phyloP scores from a whole-genome alignment of 2,329 filamentous ascomycete species.

The Aspergillus phoenicis region DNA sequence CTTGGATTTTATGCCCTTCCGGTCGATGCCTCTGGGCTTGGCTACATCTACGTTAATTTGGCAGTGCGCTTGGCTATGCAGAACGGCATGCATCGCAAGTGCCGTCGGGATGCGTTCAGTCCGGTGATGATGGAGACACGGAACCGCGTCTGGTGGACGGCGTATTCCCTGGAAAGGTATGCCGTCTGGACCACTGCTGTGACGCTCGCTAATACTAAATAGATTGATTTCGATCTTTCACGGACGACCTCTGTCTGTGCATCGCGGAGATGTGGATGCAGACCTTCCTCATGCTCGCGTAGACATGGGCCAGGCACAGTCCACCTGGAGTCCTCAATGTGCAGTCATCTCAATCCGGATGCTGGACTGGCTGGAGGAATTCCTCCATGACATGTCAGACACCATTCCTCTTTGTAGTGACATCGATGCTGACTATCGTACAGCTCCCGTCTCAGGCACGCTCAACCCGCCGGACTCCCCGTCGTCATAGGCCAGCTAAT shows the following conservation, averaged over 20 bases:
- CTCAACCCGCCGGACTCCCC: slow-evolving; percentile 14
- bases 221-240: slow-evolving; percentile 57
- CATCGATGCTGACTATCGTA: background rate
- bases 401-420: background rate
- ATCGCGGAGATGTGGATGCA: slow-evolving; percentile 54
- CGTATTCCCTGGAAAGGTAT: slow-evolving; percentile 55
- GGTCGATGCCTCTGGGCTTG: slow-evolving; percentile 54
- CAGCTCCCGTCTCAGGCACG: slow-evolving; percentile 21
- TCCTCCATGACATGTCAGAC: slow-evolving; percentile 27
- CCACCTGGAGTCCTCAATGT: slow-evolving; percentile 39
- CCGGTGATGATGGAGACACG: slow-evolving; percentile 49
- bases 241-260: slow-evolving; percentile 53
- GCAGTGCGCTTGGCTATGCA: slow-evolving; percentile 56
- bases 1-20: slow-evolving; percentile 56
- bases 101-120: slow-evolving; percentile 45
- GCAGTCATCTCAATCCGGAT: slow-evolving; percentile 38
- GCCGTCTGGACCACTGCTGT: background rate
- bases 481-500: slow-evolving; percentile 14
- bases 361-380: slow-evolving; percentile 23
- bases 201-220: background rate
- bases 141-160: slow-evolving; percentile 57
- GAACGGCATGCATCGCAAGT: slow-evolving; percentile 58
- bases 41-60: slow-evolving; percentile 56
- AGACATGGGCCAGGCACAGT: slow-evolving; percentile 18
- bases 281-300: slow-evolving; percentile 41